These are phyloP conservation scores for Ceratobasidium sp. DNA, from an alignment of 1,284 basidiomycete genomes.

Conservation along the genomic window DNA sequence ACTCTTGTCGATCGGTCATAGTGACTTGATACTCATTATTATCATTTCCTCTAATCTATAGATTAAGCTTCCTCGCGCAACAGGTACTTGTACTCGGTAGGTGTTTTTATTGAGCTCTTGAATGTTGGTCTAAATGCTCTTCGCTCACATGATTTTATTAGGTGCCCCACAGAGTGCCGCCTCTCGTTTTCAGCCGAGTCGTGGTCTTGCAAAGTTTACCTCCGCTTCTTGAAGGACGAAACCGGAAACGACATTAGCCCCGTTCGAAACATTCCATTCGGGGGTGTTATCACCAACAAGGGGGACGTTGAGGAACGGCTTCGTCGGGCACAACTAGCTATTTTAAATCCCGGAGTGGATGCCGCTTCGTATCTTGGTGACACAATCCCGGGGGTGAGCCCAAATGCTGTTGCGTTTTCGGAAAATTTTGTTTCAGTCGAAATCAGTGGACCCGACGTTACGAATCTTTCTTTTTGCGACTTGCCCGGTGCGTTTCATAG, in stretches of 20 bases:
- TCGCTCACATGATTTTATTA: slow-evolving; percentile 8
- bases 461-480: slow-evolving; percentile 55
- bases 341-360: slow-evolving; percentile 52
- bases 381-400: neutral
- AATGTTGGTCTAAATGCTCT: neutral
- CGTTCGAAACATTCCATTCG: slow-evolving; percentile 51
- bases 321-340: slow-evolving; percentile 55
- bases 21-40: neutral
- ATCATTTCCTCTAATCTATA: neutral
- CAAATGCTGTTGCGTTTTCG: slow-evolving; percentile 50
- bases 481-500: slow-evolving; percentile 51
- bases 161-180: slow-evolving; percentile 50
- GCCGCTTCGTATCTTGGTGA: slow-evolving; percentile 40
- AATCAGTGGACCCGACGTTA: slow-evolving; percentile 52
- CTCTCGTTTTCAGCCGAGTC: slow-evolving; percentile 20
- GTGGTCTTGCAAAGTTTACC: slow-evolving; percentile 52
- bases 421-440: slow-evolving; percentile 54
- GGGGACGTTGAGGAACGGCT: slow-evolving; percentile 49
- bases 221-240: slow-evolving; percentile 52
- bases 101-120: neutral
- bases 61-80: slow-evolving; percentile 51
- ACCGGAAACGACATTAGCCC: slow-evolving; percentile 35
- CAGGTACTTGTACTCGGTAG: slow-evolving; percentile 52
- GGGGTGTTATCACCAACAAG: slow-evolving; percentile 49
- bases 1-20: neutral